Evolutionary conservation across 1,139 yeast species (phyloP).

Genomic region (Pichia sp.): DNA sequence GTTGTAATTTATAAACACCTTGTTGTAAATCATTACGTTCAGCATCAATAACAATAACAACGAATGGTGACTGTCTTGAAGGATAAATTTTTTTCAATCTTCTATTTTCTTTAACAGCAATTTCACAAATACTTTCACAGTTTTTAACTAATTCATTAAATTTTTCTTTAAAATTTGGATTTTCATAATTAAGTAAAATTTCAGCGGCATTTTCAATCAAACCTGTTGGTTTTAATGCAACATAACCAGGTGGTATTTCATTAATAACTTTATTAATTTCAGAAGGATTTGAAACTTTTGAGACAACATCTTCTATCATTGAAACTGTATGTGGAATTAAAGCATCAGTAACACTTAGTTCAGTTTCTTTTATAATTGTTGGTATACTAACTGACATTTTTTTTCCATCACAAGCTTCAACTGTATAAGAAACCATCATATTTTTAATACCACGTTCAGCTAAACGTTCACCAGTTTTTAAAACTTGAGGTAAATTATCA

Average conservation of each 20-base stretch:
- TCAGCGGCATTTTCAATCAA: conserved; percentile 70
- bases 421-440: conserved; percentile 90
- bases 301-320: conserved; percentile 39
- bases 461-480: conserved; percentile 61
- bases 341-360: conserved; percentile 59
- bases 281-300: conserved; percentile 52
- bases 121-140: conserved; percentile 51
- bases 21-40: conserved; percentile 83
- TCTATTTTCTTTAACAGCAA: conserved; percentile 51
- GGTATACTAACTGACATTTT: conserved; percentile 53
- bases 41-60: conserved; percentile 85
- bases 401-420: conserved; percentile 85
- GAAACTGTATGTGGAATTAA: conserved; percentile 63
- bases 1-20: conserved; percentile 87
- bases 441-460: conserved; percentile 73
- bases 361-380: conserved; percentile 59
- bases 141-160: conserved; percentile 60
- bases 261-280: conserved; percentile 41
- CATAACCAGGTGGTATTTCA: conserved; percentile 68
- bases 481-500: conserved; percentile 63
- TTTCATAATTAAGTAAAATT: conserved; percentile 55
- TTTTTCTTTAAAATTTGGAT: conserved; percentile 43
- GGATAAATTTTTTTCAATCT: conserved; percentile 50
- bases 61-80: conserved; percentile 68
- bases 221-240: conserved; percentile 93